A percentile compares a stretch with the other conserved stretches of the same genome.
phyloP scores from a whole-genome alignment of 139 green algal genomes.

The Chlamydomonas sp. region DNA sequence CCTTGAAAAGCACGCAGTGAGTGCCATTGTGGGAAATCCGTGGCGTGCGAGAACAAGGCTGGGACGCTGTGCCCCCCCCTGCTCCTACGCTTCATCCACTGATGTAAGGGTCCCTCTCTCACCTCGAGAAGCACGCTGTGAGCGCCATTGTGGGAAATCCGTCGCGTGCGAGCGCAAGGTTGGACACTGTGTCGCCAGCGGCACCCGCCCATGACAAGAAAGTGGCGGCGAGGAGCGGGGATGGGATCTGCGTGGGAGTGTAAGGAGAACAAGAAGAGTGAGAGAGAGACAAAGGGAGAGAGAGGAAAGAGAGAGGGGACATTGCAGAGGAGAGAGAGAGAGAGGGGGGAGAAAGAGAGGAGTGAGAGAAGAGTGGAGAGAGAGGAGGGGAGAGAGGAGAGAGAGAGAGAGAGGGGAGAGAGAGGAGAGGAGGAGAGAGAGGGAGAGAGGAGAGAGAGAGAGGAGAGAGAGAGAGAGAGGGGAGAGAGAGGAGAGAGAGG shows the following conservation, averaged over 20 bases:
- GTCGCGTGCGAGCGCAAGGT: constrained; percentile 40
- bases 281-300: neutral
- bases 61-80: constrained; percentile 43
- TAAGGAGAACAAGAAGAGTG: neutral
- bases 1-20: constrained; percentile 13
- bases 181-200: constrained; percentile 43
- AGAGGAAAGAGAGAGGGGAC: neutral
- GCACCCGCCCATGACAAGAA: constrained; percentile 57
- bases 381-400: neutral
- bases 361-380: neutral
- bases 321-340: neutral
- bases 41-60: constrained; percentile 43
- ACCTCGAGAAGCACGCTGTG: constrained; percentile 51
- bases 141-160: constrained; percentile 49
- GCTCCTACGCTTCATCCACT: constrained; percentile 56
- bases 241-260: no score
- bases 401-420: no score
- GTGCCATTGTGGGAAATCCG: constrained; percentile 22
- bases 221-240: constrained; percentile 36
- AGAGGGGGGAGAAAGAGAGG: neutral
- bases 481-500: no score
- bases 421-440: neutral
- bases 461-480: no score
- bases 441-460: neutral
- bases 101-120: no score